phyloP scores from a whole-genome alignment of 177 flowering plant species.

The Vitis hybrid region DNA sequence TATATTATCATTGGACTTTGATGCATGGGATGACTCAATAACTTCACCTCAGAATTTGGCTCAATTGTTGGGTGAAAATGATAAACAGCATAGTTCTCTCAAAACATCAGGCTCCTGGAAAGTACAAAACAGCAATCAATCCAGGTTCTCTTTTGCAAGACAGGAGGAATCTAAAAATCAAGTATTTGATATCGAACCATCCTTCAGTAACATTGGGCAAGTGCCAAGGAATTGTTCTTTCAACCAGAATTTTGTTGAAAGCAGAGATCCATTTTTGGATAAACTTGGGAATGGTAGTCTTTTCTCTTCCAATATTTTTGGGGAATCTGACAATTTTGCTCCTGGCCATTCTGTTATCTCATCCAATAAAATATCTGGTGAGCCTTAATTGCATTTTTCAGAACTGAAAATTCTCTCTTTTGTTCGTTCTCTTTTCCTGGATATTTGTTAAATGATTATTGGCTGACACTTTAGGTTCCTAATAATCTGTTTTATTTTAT shows the following conservation, averaged over 20 bases:
- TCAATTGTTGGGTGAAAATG: constrained; percentile 43
- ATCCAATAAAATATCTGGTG: constrained; percentile 45
- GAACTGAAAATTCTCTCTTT: neutral
- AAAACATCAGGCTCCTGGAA: constrained; percentile 39
- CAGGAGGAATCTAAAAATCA: constrained; percentile 49
- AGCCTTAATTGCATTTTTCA: constrained; percentile 8
- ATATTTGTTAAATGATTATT: neutral
- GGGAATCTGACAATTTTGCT: constrained; percentile 27
- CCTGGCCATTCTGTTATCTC: constrained; percentile 25
- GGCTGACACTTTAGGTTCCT: neutral
- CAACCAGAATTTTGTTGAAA: constrained; percentile 28
- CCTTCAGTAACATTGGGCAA: constrained; percentile 27
- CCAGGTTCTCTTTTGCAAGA: constrained; percentile 77
- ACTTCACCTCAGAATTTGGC: constrained; percentile 53
- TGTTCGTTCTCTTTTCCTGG: neutral
- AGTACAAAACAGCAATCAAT: constrained; percentile 51
- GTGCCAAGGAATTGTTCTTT: constrained; percentile 21
- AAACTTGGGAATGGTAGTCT: constrained; percentile 32
- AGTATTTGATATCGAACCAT: constrained; percentile 25
- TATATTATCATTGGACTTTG: constrained; percentile 63
- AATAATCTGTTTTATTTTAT: neutral
- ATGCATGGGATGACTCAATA: constrained; percentile 58
- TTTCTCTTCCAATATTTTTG: constrained; percentile 27
- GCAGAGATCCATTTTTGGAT: constrained; percentile 26
- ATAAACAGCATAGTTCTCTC: constrained; percentile 33